Evolutionary conservation across 2,329 filamentous ascomycete genomes (phyloP).

Genomic region (Calcarisporium arbuscula): DNA sequence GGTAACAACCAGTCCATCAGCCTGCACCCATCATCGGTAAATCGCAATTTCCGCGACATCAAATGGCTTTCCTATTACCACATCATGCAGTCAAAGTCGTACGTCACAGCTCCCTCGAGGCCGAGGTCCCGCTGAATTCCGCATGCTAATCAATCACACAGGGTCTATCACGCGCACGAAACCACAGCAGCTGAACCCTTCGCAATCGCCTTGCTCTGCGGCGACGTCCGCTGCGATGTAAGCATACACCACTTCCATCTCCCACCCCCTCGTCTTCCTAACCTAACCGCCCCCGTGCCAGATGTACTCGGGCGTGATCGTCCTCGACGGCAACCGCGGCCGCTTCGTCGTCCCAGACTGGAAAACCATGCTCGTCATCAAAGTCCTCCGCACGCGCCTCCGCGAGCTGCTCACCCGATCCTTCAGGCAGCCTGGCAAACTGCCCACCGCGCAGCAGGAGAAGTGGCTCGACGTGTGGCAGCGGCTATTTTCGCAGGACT

Average conservation of each 20-base stretch:
- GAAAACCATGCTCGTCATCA: constrained; percentile 87
- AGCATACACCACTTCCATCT: constrained; percentile 17
- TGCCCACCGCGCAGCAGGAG: constrained; percentile 59
- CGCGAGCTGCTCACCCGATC: constrained; percentile 67
- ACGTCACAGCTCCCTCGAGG: too few relatives aligned
- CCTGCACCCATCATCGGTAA: constrained; percentile 83
- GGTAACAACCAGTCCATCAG: constrained; percentile 88
- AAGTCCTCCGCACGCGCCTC: constrained; percentile 66
- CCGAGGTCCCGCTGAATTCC: neutral
- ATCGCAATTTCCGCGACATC: constrained; percentile 61
- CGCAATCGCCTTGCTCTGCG: constrained; percentile 76
- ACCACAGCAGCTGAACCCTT: constrained; percentile 77
- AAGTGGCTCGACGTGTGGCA: constrained; percentile 73
- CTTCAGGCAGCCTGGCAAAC: constrained; percentile 62
- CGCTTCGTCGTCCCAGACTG: constrained; percentile 80
- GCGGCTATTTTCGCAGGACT: constrained; percentile 56
- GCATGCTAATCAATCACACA: constrained; percentile 25
- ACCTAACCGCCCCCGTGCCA: constrained; percentile 24
- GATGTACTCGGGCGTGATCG: constrained; percentile 80
- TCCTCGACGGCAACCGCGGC: constrained; percentile 80
- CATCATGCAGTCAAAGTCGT: constrained; percentile 88
- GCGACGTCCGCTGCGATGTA: constrained; percentile 82
- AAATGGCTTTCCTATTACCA: constrained; percentile 93
- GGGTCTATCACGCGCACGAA: constrained; percentile 84
- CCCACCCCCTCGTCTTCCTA: neutral